A percentile compares a stretch with the other conserved stretches of the same genome.
Conservation (phyloP, 176 grass and related monocot species). For the Triticum monococcum region DNA sequence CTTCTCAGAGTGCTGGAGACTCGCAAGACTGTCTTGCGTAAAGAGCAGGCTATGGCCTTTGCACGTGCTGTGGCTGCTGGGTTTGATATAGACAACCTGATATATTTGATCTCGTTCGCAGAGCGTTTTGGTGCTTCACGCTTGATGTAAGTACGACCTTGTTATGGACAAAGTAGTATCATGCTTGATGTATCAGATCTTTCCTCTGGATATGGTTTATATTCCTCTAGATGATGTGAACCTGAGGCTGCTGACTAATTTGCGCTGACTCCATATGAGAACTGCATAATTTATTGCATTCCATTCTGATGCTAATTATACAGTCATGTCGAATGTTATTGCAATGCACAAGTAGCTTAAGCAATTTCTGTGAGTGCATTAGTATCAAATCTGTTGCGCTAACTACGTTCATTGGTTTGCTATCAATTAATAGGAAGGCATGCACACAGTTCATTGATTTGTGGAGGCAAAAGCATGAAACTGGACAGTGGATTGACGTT, state of each 20-base stretch:
- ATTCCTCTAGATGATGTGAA: not conserved
- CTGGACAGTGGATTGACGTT: constrained; percentile 96
- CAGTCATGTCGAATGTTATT: not conserved
- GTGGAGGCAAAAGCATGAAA: constrained; percentile 98
- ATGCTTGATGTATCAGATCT: not conserved
- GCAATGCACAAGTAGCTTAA: not conserved
- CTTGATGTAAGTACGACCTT: constrained; percentile 60
- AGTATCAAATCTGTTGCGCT: not conserved
- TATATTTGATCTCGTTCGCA: constrained; percentile 68
- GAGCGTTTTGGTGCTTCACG: constrained; percentile 84
- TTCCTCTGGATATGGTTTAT: not conserved
- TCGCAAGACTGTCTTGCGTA: constrained; percentile 74
- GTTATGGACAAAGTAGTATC: not conserved
- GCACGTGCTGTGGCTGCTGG: constrained; percentile 88
- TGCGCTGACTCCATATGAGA: not conserved
- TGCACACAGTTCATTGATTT: constrained; percentile 78
- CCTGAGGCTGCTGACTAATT: constrained; percentile 6
- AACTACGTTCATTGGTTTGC: not conserved
- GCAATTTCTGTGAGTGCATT: not conserved
- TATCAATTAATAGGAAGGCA: constrained; percentile 59
- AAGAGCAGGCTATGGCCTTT: constrained; percentile 99
- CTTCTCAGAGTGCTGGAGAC: constrained; percentile 89
- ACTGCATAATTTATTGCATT: constrained; percentile 7
- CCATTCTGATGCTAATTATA: not conserved
- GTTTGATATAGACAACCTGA: constrained; percentile 82